Conservation (phyloP, 2,329 filamentous ascomycete genomes). For the Fusarium tanahbumbuense region DNA sequence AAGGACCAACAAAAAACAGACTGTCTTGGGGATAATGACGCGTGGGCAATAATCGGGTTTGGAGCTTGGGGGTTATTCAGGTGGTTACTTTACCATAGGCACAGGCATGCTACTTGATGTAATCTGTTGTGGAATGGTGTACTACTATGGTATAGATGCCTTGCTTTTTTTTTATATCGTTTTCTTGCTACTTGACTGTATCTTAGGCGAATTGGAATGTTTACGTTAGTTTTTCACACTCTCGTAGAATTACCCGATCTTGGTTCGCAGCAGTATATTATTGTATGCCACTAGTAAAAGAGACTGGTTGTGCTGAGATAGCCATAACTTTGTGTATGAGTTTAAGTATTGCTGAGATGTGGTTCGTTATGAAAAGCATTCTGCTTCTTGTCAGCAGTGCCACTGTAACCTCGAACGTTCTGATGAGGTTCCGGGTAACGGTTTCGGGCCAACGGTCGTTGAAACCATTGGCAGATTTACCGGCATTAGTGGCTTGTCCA, state of each 20-base stretch:
- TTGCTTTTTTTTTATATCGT: conserved; percentile 14
- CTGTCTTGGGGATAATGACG: conserved; percentile 18
- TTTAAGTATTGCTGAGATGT: too few species aligned
- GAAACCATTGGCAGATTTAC: not conserved
- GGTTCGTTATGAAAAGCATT: too few species aligned
- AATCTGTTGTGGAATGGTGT: conserved; percentile 28
- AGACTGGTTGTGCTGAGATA: not conserved
- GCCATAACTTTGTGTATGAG: not conserved
- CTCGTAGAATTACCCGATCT: not conserved
- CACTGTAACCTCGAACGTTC: not conserved
- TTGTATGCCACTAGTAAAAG: not conserved
- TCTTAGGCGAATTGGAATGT: conserved; percentile 37
- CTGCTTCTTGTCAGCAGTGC: not conserved
- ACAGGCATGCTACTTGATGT: conserved; percentile 14
- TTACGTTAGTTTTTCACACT: conserved; percentile 3
- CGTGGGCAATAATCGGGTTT: conserved; percentile 29
- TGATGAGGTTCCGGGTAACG: not conserved
- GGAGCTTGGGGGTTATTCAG: conserved; percentile 16
- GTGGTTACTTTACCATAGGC: conserved; percentile 6
- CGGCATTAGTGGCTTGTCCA: not conserved
- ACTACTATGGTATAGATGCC: conserved; percentile 38
- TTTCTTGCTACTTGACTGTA: conserved; percentile 21
- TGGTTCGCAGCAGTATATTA: not conserved
- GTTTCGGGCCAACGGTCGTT: not conserved
- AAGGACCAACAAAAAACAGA: not conserved